phyloP scores from a whole-genome alignment of 164 flowering plant species.

The Tinospora cordifolia region DNA sequence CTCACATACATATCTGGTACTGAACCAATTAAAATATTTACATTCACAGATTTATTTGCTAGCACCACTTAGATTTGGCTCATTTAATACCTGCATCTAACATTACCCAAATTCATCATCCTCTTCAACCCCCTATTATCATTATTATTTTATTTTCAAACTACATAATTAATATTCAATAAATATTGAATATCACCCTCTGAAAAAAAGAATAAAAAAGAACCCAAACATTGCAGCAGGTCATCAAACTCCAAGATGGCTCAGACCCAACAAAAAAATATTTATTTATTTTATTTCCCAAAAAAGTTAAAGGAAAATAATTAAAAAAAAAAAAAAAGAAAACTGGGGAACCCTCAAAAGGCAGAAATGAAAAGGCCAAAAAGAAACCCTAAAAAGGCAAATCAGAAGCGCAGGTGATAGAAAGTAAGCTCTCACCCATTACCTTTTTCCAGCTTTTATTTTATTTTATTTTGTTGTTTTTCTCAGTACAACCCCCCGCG shows the following conservation, averaged over 20 bases:
- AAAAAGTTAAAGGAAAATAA: too few relatives aligned
- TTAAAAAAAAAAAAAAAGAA: too few relatives aligned
- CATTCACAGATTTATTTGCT: not conserved
- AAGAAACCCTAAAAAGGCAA: constrained; percentile 14
- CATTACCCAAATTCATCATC: not conserved
- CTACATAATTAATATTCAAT: not conserved
- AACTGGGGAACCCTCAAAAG: not conserved
- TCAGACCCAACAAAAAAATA: not conserved
- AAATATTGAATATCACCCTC: not conserved
- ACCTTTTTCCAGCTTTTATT: not conserved
- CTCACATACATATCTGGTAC: too few relatives aligned
- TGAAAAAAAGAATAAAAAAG: not conserved
- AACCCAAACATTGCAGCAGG: not conserved
- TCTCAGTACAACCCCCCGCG: not conserved
- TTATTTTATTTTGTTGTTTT: not conserved
- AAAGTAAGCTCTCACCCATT: constrained; percentile 4
- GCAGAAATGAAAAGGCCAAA: constrained; percentile 2
- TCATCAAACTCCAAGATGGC: not conserved
- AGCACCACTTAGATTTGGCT: not conserved
- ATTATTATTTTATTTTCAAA: too few relatives aligned
- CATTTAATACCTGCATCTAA: not conserved
- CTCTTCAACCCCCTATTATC: not conserved
- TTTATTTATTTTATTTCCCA: too few relatives aligned
- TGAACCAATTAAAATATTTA: not conserved
- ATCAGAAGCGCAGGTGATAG: not conserved